Evolutionary conservation across 148 eudicot species (phyloP), one percentile per base, ranked within the genome.

Genomic region (Cornus florida): DNA sequence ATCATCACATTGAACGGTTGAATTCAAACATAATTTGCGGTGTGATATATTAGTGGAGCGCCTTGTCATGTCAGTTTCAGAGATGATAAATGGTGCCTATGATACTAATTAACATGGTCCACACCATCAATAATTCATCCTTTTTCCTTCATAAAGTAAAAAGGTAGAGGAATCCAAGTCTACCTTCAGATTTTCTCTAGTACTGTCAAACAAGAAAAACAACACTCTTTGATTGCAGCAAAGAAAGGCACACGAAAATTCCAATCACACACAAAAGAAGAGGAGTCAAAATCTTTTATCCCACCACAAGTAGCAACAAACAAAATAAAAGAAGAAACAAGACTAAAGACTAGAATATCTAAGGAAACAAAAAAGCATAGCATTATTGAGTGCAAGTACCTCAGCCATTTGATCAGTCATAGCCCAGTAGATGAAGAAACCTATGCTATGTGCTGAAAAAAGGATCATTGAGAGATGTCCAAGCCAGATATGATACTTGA

Each of bases 401-500:
- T 65, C 69, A 28, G 72, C 50, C 75, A 86, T 75, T 57, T 84
- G 84, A 56, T 79, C 74, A 60, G 84, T 80, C 72, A 88, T 82
- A 24, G 77, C 78, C 83, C 86, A 90, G 74, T 86, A 90, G 78
- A 86, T 84, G 23, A 90, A 22, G 82, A 88, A 90, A 19, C 91
- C 93, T 60, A 77, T 72, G 41, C 87, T 85, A 48, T 90, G 93
- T 38, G 82, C 73, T 20, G 86, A 80, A 53, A 88, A 84, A 32
- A 88, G 86, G 39, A 88, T 68, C 87, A 85, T 90, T 62, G 88
- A 88, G 17, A 83, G 77, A 73, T 90, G 93, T 3, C 93, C 93
- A 53, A 90, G 78, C 93, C 93, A 90, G 28, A 90, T 86, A 82
- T 90, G 93, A 65, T 90, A 90, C 70, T 90, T 90, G 80, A 90